A percentile compares a stretch with the other conserved stretches of the same genome.
phyloP scores from a whole-genome alignment of 2,329 filamentous ascomycete genomes.

The Pseudocercospora macadamiae region DNA sequence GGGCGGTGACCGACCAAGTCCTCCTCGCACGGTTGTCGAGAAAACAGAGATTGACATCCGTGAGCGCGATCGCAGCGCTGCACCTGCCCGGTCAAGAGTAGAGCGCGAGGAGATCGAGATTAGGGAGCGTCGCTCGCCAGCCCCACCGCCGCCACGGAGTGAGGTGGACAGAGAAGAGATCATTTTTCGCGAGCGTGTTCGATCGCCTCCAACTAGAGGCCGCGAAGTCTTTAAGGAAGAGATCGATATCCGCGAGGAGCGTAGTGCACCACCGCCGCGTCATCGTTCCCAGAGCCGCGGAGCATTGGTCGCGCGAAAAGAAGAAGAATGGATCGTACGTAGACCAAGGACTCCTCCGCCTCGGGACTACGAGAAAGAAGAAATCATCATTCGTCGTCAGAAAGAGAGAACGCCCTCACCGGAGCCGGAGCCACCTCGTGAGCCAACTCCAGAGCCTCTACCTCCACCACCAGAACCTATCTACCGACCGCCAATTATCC shows the following conservation, averaged over 20 bases:
- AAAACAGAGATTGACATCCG: constrained; percentile 37
- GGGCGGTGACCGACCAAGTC: constrained; percentile 34
- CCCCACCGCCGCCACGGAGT: constrained; percentile 29
- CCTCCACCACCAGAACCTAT: constrained; percentile 64
- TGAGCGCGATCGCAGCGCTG: constrained; percentile 29
- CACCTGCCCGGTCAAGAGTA: constrained; percentile 19
- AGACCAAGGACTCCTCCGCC: constrained; percentile 40
- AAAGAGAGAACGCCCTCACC: constrained; percentile 35
- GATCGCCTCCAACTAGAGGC: constrained; percentile 30
- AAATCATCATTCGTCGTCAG: constrained; percentile 53
- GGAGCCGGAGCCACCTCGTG: constrained; percentile 45
- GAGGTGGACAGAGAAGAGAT: constrained; percentile 39
- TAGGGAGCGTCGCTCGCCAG: constrained; percentile 25
- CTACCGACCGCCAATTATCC: constrained; percentile 76
- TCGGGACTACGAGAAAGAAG: constrained; percentile 40
- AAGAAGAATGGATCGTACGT: constrained; percentile 42
- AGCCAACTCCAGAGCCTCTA: constrained; percentile 53
- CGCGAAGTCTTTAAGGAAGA: constrained; percentile 28
- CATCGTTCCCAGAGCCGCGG: constrained; percentile 36
- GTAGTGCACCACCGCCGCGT: constrained; percentile 32
- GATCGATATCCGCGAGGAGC: constrained; percentile 45
- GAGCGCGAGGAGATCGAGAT: constrained; percentile 44
- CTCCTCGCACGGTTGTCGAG: constrained; percentile 27
- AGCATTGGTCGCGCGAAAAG: constrained; percentile 40
- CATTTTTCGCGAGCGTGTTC: constrained; percentile 40